Conservation (phyloP, 768 basidiomycete species). For the Hydnomerulius pinastri region DNA sequence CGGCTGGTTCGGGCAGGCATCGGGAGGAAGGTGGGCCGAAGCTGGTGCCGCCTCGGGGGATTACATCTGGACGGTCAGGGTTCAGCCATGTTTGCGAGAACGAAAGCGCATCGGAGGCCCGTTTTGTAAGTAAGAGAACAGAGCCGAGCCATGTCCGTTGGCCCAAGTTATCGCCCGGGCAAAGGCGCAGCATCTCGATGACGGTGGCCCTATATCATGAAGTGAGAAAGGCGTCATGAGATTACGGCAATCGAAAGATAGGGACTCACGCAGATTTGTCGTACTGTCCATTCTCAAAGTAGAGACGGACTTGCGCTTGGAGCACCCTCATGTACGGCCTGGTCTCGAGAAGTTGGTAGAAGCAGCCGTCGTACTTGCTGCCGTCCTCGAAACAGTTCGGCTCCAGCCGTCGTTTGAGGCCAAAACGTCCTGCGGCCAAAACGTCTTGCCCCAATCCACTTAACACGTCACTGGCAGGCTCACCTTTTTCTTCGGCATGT, state of each 20-base stretch:
- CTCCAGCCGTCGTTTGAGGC: constrained; percentile 32
- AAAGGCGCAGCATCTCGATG: constrained; percentile 45
- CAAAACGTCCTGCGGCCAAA: constrained; percentile 24
- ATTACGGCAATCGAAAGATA: neutral
- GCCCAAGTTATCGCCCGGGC: constrained; percentile 43
- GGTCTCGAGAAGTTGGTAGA: constrained; percentile 40
- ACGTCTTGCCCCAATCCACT: neutral
- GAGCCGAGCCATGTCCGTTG: constrained; percentile 41
- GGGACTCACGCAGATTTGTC: constrained; percentile 36
- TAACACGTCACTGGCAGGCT: neutral
- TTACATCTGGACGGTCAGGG: constrained; percentile 19
- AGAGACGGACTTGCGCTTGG: constrained; percentile 37
- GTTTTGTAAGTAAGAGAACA: constrained; percentile 36
- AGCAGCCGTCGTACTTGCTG: constrained; percentile 36
- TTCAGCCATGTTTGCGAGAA: constrained; percentile 37
- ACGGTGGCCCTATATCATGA: constrained; percentile 32
- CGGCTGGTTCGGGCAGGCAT: constrained; percentile 13
- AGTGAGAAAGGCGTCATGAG: neutral
- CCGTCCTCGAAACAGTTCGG: constrained; percentile 40
- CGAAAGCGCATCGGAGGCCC: constrained; percentile 40
- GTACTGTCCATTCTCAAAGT: constrained; percentile 36
- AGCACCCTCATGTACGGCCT: constrained; percentile 49
- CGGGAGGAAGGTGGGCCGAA: constrained; percentile 27
- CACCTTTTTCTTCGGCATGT: constrained; percentile 26
- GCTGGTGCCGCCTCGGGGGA: constrained; percentile 26